phyloP scores from a whole-genome alignment of 441 rosid species.

The Eruca vesicaria region DNA sequence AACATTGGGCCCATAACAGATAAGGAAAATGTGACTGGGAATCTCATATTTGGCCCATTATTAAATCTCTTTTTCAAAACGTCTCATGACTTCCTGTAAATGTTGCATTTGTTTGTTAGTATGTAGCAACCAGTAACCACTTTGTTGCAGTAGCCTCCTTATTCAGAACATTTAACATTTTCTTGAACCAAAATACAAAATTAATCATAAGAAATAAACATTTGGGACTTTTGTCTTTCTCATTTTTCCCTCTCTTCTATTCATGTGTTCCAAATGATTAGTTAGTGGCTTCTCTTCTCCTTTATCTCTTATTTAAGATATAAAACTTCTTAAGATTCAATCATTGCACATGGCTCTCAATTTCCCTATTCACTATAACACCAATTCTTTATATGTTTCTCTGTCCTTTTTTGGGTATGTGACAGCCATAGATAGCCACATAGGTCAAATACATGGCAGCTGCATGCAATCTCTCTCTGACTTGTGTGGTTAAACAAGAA shows the following conservation, averaged over 20 bases:
- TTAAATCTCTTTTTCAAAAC: neutral
- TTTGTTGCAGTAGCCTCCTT: neutral
- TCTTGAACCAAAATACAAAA: neutral
- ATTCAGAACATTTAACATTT: neutral
- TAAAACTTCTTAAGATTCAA: conserved; percentile 15
- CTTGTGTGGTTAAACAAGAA: conserved; percentile 25
- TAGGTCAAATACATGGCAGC: conserved; percentile 15
- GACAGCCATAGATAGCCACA: conserved; percentile 24
- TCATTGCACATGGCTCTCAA: conserved; percentile 33
- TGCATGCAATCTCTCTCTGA: conserved; percentile 11
- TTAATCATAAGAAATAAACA: neutral
- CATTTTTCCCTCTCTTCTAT: neutral
- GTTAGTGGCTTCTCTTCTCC: conserved; percentile 2
- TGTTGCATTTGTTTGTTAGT: neutral
- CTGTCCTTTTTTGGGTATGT: neutral
- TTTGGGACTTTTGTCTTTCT: neutral
- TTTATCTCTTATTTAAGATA: neutral
- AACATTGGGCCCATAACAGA: neutral
- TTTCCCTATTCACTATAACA: neutral
- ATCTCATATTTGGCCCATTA: neutral
- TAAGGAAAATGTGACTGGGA: neutral
- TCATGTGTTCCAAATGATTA: conserved; percentile 15
- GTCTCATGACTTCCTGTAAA: neutral
- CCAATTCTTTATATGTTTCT: neutral
- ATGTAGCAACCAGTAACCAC: neutral